Evolutionary conservation across 129 eudicot species (phyloP).

Genomic region (Solidago caesia): DNA sequence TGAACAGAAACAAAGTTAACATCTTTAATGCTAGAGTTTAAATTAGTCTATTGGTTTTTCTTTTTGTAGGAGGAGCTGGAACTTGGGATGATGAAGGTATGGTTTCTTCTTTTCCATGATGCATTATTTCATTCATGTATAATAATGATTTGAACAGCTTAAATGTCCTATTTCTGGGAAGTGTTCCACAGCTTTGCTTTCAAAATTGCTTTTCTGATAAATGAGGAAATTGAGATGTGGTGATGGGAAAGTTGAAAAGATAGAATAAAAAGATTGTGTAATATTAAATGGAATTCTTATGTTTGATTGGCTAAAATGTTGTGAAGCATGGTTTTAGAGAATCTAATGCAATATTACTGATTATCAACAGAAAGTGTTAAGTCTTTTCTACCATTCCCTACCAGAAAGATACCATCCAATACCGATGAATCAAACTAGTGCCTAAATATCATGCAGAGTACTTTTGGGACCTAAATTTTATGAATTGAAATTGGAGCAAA

Average conservation of each 20-base stretch:
- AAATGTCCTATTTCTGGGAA: not conserved
- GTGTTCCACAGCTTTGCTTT: conserved; percentile 17
- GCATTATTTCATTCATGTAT: conserved; percentile 10
- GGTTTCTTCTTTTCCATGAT: conserved; percentile 8
- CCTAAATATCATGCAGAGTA: not conserved
- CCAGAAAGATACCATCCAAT: not conserved
- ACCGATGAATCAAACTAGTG: not conserved
- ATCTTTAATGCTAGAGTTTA: not conserved
- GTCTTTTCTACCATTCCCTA: not conserved
- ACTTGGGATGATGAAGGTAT: conserved; percentile 61
- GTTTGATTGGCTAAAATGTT: not conserved
- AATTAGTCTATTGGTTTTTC: not conserved
- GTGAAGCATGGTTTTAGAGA: too few relatives aligned
- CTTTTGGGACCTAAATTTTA: not conserved
- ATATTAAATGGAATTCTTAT: not conserved
- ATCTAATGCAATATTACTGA: too few relatives aligned
- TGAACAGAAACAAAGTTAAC: too few relatives aligned
- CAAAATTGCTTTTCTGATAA: not conserved
- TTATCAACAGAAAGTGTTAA: too few relatives aligned
- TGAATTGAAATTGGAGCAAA: not conserved
- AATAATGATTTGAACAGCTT: conserved; percentile 9
- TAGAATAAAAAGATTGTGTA: not conserved
- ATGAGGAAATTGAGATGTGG: not conserved
- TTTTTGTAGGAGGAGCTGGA: conserved; percentile 86
- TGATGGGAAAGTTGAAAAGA: conserved; percentile 5